A percentile compares a stretch with the other conserved stretches of the same genome.
phyloP scores from a whole-genome alignment of 1,139 yeast genomes.

The Lodderomyces theae region DNA sequence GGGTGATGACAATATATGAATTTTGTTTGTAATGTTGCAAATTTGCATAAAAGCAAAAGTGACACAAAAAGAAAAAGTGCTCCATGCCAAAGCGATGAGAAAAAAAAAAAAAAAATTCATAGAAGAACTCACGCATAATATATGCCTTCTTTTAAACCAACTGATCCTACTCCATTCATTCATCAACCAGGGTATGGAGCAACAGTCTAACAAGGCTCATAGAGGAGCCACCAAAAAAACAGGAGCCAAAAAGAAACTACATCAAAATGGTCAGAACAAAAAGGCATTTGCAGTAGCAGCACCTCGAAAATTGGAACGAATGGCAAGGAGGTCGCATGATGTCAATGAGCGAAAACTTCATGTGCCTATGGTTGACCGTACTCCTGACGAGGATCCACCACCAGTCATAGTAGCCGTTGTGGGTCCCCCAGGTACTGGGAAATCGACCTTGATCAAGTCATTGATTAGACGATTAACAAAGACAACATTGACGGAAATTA shows the following conservation, averaged over 20 bases:
- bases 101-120: not conserved
- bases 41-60: too few relatives aligned
- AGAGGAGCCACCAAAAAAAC: constrained; percentile 55
- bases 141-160: not conserved
- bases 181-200: too few relatives aligned
- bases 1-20: too few relatives aligned
- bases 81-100: not conserved
- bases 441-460: constrained; percentile 88
- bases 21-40: constrained; percentile 2
- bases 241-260: constrained; percentile 81
- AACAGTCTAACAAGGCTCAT: constrained; percentile 60
- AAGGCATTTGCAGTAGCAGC: constrained; percentile 94
- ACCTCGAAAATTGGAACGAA: constrained; percentile 82
- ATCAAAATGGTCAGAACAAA: constrained; percentile 87
- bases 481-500: constrained; percentile 77
- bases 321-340: constrained; percentile 84
- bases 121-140: not conserved
- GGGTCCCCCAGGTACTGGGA: constrained; percentile 99
- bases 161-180: not conserved
- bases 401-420: constrained; percentile 95
- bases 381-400: constrained; percentile 97
- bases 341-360: constrained; percentile 83
- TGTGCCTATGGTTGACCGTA: constrained; percentile 96
- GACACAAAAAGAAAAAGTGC: not conserved
- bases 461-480: constrained; percentile 87